A percentile compares a stretch with the other conserved stretches of the same genome.
Conservation (phyloP, 2,329 filamentous ascomycete species). For the Pseudocercospora musae region DNA sequence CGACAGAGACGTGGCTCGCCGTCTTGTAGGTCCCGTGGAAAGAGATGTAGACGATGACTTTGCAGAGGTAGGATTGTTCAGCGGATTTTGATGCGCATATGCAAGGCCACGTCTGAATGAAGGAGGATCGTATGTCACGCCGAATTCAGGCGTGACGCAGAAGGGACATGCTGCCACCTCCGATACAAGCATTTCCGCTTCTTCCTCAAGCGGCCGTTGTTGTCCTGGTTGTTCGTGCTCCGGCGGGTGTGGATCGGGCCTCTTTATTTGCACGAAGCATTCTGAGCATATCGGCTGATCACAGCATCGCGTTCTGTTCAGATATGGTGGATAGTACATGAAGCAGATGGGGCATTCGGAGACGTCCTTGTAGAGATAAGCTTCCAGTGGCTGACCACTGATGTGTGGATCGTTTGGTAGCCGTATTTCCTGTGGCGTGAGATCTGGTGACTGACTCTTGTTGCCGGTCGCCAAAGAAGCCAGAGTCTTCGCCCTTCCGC, state of each 20-base stretch:
- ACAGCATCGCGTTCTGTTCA: conserved; percentile 93
- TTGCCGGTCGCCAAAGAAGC: conserved; percentile 72
- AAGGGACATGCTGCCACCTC: conserved; percentile 92
- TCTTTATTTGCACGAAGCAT: conserved; percentile 98
- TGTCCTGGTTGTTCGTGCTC: conserved; percentile 54
- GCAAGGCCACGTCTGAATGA: conserved; percentile 80
- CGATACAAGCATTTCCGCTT: conserved; percentile 69
- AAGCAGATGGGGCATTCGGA: conserved; percentile 95
- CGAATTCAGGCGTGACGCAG: conserved; percentile 91
- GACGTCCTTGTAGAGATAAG: conserved; percentile 88
- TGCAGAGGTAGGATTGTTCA: conserved; percentile 60
- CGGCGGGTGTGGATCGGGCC: conserved; percentile 83
- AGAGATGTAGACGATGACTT: conserved; percentile 86
- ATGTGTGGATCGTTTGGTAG: conserved; percentile 81
- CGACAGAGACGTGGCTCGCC: conserved; percentile 68
- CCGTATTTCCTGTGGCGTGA: conserved; percentile 72
- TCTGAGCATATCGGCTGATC: conserved; percentile 96
- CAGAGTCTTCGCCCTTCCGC: conserved; percentile 82
- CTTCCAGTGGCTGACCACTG: conserved; percentile 91
- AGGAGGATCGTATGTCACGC: conserved; percentile 89
- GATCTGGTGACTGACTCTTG: conserved; percentile 66
- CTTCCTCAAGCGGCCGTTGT: conserved; percentile 40
- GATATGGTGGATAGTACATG: conserved; percentile 87
- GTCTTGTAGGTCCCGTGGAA: conserved; percentile 48
- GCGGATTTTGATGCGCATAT: conserved; percentile 57